Conservation (phyloP, 208 protist species). For the Leptomonas seymouri region DNA sequence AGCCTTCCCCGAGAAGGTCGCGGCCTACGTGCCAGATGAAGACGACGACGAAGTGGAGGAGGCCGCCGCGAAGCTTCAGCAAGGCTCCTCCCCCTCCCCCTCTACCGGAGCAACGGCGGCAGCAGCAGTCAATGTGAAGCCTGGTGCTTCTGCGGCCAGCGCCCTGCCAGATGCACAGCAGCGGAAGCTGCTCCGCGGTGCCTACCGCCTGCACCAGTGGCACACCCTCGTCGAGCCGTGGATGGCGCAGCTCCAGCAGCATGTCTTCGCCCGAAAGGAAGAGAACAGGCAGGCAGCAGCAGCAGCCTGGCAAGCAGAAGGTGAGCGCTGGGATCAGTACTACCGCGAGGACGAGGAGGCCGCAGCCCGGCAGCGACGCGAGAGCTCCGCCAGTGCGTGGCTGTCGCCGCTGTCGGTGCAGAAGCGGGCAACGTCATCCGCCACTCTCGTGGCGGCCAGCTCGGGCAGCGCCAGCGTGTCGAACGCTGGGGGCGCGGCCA, state of each 20-base stretch:
- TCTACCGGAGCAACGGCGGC: not conserved
- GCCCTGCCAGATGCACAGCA: not conserved
- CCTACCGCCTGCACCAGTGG: constrained; percentile 49
- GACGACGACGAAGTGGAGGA: constrained; percentile 30
- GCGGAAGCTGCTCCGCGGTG: constrained; percentile 27
- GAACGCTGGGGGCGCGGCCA: not conserved
- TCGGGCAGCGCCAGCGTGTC: not conserved
- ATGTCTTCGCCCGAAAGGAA: constrained; percentile 18
- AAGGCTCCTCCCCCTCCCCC: not conserved
- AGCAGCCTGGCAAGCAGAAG: constrained; percentile 33
- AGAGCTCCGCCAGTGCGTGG: constrained; percentile 25
- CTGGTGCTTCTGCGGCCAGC: not conserved
- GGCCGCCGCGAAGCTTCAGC: constrained; percentile 18
- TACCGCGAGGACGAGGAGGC: constrained; percentile 35
- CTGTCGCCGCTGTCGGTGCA: constrained; percentile 32
- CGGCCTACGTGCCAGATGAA: constrained; percentile 33
- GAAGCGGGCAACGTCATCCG: constrained; percentile 10
- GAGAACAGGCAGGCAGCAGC: constrained; percentile 10
- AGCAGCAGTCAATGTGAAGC: not conserved
- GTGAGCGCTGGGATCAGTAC: constrained; percentile 42
- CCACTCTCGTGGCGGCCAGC: not conserved
- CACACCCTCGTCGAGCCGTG: constrained; percentile 33
- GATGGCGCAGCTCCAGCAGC: constrained; percentile 28
- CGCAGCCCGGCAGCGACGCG: constrained; percentile 3
- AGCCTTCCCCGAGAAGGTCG: constrained; percentile 29